Conservation (phyloP, 805 yeast genomes). For the Saccharomycopsis selenospora region DNA sequence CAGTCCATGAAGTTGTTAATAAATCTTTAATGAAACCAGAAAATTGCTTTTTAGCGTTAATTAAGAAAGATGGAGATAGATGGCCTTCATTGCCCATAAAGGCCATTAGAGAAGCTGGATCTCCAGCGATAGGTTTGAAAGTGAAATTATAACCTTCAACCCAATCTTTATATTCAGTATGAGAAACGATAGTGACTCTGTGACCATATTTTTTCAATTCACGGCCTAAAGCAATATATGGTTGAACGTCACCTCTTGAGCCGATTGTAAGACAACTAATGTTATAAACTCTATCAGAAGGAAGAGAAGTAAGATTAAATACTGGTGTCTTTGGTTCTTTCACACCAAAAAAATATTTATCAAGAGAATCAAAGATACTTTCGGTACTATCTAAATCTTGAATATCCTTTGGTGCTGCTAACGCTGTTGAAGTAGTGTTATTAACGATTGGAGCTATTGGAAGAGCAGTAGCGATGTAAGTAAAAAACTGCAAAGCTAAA, state of each 20-base stretch:
- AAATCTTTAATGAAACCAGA: slow-evolving; percentile 76
- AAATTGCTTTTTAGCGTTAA: slow-evolving; percentile 75
- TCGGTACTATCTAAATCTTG: not conserved
- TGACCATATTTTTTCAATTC: slow-evolving; percentile 79
- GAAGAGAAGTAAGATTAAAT: not conserved
- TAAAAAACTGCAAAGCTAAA: no score
- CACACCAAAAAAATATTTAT: not conserved
- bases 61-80: slow-evolving; percentile 69
- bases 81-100: slow-evolving; percentile 88
- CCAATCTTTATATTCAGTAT: slow-evolving; percentile 72
- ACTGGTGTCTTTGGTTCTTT: not conserved
- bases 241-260: slow-evolving; percentile 94
- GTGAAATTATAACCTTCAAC: slow-evolving; percentile 55
- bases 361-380: not conserved
- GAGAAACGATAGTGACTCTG: slow-evolving; percentile 76
- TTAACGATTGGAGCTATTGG: no score
- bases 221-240: slow-evolving; percentile 82
- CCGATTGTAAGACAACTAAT: slow-evolving; percentile 81
- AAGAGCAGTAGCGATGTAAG: no score
- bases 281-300: slow-evolving; percentile 41
- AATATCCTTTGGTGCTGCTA: no score
- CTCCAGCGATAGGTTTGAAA: slow-evolving; percentile 76
- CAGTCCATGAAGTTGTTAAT: slow-evolving; percentile 71
- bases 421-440: no score
- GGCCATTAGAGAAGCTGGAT: slow-evolving; percentile 86